phyloP scores from a whole-genome alignment of 441 rosid species.

The Daphne laureola region DNA sequence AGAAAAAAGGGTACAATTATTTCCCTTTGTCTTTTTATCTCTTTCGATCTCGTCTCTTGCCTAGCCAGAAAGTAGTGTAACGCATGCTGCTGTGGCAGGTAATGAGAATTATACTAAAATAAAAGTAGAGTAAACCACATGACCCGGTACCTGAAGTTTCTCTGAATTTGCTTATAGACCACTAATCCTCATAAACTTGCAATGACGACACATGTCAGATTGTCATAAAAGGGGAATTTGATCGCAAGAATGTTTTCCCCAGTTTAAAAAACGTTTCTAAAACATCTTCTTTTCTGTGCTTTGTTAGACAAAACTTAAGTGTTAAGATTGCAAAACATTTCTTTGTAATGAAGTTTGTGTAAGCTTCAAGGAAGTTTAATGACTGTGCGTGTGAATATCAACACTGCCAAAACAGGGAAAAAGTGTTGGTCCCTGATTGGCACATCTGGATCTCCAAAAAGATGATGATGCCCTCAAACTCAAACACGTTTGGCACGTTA shows the following conservation, averaged over 20 bases:
- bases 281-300: no score
- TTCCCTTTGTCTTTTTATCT: no score
- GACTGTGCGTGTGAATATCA: neutral
- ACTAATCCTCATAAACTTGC: no score
- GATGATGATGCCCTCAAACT: conserved; percentile 3
- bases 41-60: no score
- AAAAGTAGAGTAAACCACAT: neutral
- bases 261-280: no score
- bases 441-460: conserved; percentile 27
- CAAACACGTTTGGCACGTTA: neutral
- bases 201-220: neutral
- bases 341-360: neutral
- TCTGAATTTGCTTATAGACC: no score
- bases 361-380: neutral
- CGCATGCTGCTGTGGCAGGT: no score
- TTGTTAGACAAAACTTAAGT: no score
- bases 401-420: conserved; percentile 6
- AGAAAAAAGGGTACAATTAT: no score
- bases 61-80: no score
- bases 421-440: conserved; percentile 13
- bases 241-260: neutral
- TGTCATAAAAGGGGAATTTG: neutral
- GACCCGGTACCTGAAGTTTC: no score
- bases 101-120: neutral
- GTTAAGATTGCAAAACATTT: neutral